A percentile compares a stretch with the other conserved stretches of the same genome.
Conservation (phyloP, 2,329 filamentous ascomycete species). For the Bipolaris bicolor region DNA sequence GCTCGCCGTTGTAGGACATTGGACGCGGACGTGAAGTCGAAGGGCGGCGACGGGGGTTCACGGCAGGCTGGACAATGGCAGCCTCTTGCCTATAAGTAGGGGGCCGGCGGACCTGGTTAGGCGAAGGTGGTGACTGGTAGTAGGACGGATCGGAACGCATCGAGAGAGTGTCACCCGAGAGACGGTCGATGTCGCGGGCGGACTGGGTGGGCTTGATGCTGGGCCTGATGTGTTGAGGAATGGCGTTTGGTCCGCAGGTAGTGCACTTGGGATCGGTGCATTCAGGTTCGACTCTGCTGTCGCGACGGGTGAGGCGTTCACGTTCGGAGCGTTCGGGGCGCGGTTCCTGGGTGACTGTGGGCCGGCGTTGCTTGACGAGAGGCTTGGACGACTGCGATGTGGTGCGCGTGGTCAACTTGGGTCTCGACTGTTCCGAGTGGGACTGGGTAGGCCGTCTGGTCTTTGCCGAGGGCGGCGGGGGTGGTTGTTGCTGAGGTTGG, state of each 20-base stretch:
- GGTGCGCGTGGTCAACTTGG: constrained; percentile 31
- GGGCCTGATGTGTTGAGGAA: constrained; percentile 15
- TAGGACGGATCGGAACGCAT: constrained; percentile 41
- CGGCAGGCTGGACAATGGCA: constrained; percentile 38
- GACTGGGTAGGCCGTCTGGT: constrained; percentile 5
- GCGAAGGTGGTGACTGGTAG: constrained; percentile 35
- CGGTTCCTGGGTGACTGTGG: constrained; percentile 19
- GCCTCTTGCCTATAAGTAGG: constrained; percentile 30
- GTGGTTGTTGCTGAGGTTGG: constrained; percentile 20
- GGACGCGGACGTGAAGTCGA: constrained; percentile 37
- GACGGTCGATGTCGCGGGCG: constrained; percentile 37
- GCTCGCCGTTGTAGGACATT: constrained; percentile 41
- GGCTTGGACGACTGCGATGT: constrained; percentile 33
- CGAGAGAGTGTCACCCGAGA: constrained; percentile 32
- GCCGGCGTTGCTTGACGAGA: constrained; percentile 19
- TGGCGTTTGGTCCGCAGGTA: constrained; percentile 23
- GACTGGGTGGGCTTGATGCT: constrained; percentile 35
- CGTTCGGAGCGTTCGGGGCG: constrained; percentile 5
- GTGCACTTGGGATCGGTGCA: constrained; percentile 47
- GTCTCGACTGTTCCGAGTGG: constrained; percentile 29
- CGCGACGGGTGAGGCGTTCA: constrained; percentile 10
- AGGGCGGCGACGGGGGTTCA: constrained; percentile 34
- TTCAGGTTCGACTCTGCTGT: constrained; percentile 25
- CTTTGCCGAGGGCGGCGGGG: constrained; percentile 12
- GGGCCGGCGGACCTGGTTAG: constrained; percentile 32